A percentile compares a stretch with the other conserved stretches of the same genome.
These are phyloP conservation scores for Phytophthora hybrid DNA, from an alignment of 352 stramenopile genomes.

Conservation along the genomic window DNA sequence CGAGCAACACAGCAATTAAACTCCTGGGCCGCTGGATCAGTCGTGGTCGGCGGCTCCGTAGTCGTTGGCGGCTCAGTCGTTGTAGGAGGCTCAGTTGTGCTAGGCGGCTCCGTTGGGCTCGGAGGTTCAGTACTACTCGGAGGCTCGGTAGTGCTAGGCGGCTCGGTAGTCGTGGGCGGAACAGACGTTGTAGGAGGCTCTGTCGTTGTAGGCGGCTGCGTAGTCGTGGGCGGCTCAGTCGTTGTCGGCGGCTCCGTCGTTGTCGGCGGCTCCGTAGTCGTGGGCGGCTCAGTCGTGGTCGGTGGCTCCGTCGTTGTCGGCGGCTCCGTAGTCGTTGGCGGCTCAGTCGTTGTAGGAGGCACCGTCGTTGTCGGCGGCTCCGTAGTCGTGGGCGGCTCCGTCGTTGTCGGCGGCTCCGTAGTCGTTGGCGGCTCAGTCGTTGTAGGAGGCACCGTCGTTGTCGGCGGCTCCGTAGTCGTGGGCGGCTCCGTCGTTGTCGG, in stretches of 20 bases:
- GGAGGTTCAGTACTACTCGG: too few species aligned
- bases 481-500: background rate
- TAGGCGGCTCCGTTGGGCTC: too few species aligned
- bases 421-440: background rate
- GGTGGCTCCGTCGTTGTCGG: background rate
- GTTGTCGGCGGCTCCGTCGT: background rate
- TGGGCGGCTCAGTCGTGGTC: background rate
- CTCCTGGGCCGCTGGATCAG: constrained; percentile 2
- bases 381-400: background rate
- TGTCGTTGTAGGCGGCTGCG: too few species aligned
- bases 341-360: background rate
- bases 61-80: background rate
- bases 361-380: background rate
- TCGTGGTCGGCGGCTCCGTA: background rate
- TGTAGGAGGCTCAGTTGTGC: background rate
- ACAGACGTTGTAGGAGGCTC: too few species aligned
- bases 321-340: background rate
- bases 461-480: background rate
- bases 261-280: background rate
- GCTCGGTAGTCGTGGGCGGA: too few species aligned
- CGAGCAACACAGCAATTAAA: constrained; percentile 8
- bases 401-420: background rate
- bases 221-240: too few species aligned
- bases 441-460: background rate
- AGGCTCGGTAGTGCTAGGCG: too few species aligned